Evolutionary conservation across 192 early-diverging fungal genomes (phyloP).

Genomic region (Helicostylum pulchrum): DNA sequence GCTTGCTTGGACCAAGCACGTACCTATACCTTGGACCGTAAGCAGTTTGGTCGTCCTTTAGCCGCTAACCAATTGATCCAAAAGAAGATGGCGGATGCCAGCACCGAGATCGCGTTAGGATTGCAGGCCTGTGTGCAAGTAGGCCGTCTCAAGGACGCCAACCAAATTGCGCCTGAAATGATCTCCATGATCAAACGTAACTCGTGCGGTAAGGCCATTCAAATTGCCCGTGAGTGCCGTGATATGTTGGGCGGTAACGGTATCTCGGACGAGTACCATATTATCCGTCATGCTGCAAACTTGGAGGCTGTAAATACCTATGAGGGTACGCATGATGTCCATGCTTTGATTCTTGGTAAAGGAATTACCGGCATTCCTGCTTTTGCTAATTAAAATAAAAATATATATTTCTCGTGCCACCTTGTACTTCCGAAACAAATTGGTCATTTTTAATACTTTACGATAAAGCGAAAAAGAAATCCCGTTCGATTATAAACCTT

Average conservation of each 20-base stretch:
- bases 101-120: slow-evolving; percentile 89
- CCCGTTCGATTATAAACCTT: too few relatives aligned
- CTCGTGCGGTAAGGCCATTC: slow-evolving; percentile 89
- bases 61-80: slow-evolving; percentile 93
- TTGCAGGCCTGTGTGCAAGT: slow-evolving; percentile 87
- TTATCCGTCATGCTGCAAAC: slow-evolving; percentile 92
- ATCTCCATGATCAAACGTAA: slow-evolving; percentile 96
- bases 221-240: slow-evolving; percentile 84
- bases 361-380: slow-evolving; percentile 91
- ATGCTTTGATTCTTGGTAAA: slow-evolving; percentile 88
- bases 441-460: too few relatives aligned
- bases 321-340: slow-evolving; percentile 96
- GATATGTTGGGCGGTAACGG: slow-evolving; percentile 97
- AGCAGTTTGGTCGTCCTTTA: slow-evolving; percentile 92
- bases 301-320: slow-evolving; percentile 94
- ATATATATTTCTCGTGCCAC: too few relatives aligned
- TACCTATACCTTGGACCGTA: slow-evolving; percentile 84
- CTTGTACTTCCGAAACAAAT: too few relatives aligned
- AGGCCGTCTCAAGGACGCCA: slow-evolving; percentile 88
- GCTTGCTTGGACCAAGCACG: slow-evolving; percentile 85
- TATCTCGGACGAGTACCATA: slow-evolving; percentile 93
- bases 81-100: slow-evolving; percentile 93
- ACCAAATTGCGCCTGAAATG: slow-evolving; percentile 87
- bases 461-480: too few relatives aligned
- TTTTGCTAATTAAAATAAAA: slow-evolving; percentile 37